Conservation (phyloP, 345 rosid genomes). For the Aquilaria sinensis region DNA sequence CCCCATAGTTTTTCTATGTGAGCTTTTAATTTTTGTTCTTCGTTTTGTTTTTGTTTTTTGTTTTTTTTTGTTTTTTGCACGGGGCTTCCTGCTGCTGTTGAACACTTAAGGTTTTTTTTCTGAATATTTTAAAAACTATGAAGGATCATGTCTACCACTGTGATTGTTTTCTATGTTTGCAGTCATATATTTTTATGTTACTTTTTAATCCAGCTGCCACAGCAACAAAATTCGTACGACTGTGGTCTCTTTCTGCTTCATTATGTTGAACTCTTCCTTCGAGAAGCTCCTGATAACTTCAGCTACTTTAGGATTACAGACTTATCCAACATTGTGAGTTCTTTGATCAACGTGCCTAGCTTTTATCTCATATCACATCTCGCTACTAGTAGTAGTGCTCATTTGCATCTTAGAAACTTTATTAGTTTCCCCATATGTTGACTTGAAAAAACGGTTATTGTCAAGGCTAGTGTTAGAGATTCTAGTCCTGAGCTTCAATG, state of each 20-base stretch:
- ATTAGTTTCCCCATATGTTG: not conserved
- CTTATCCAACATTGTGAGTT: conserved; percentile 59
- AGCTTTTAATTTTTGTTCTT: no score
- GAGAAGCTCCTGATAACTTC: conserved; percentile 61
- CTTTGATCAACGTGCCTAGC: conserved; percentile 6
- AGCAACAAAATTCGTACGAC: conserved; percentile 88
- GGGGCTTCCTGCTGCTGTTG: not conserved
- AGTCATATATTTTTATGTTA: conserved; percentile 8
- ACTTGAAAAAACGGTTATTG: not conserved
- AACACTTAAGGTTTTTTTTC: not conserved
- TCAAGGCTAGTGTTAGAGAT: no score
- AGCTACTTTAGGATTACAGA: conserved; percentile 47
- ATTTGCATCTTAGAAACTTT: not conserved
- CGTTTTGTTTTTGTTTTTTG: no score
- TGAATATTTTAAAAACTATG: not conserved
- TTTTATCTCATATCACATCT: not conserved
- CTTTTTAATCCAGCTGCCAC: conserved; percentile 61
- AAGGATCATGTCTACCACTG: not conserved
- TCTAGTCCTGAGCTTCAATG: no score
- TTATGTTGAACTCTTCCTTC: conserved; percentile 72
- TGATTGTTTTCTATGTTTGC: conserved; percentile 10
- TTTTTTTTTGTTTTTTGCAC: no score
- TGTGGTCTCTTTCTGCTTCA: conserved; percentile 97
- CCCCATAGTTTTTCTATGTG: no score
- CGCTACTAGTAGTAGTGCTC: not conserved